These are phyloP conservation scores for Rubia yunnanensis DNA, from an alignment of 257 asterid species.

Conservation along the genomic window DNA sequence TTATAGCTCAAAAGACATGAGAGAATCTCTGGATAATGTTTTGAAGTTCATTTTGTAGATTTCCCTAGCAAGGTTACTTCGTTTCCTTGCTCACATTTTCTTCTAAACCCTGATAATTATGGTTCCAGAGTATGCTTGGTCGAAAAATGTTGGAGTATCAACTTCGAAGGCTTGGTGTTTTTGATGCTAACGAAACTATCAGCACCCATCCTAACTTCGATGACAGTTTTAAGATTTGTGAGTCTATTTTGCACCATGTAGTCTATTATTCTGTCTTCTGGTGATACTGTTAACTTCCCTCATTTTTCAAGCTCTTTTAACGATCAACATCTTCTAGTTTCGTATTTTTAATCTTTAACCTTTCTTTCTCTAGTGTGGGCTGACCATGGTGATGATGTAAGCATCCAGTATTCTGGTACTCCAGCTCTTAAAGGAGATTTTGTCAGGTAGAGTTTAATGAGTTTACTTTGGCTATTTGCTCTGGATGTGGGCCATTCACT, in stretches of 20 bases:
- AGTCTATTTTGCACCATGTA: constrained; percentile 18
- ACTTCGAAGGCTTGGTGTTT: constrained; percentile 79
- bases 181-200: constrained; percentile 59
- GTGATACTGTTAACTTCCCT: not conserved
- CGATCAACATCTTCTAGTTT: not conserved
- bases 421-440: constrained; percentile 96
- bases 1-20: not conserved
- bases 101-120: not conserved
- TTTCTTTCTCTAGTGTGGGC: constrained; percentile 77
- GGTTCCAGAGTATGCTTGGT: constrained; percentile 82
- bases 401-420: constrained; percentile 94
- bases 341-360: constrained; percentile 9
- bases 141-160: constrained; percentile 88
- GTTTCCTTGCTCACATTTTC: not conserved
- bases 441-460: constrained; percentile 58
- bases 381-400: constrained; percentile 87
- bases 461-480: not conserved
- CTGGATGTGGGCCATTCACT: constrained; percentile 1
- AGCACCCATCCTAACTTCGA: constrained; percentile 61
- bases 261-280: not conserved
- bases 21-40: not conserved
- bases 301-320: not conserved
- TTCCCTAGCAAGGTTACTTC: not conserved
- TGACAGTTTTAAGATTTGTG: constrained; percentile 55
- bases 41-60: not conserved